Base-by-base conservation (phyloP, 768 basidiomycete species). In the Antrodiella citrinella region DNA sequence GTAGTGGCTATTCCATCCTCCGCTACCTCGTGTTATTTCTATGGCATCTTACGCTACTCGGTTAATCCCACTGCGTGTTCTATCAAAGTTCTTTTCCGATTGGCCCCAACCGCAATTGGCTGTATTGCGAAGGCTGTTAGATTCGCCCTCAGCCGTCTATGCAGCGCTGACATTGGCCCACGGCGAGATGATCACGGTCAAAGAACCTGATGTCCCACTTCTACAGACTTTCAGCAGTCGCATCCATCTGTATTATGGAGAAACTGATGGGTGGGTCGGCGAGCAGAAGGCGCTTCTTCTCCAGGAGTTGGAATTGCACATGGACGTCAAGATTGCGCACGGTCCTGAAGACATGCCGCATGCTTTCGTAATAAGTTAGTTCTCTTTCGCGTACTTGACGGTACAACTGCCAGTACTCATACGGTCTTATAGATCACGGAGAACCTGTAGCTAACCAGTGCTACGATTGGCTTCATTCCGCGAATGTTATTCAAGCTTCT, bases 321-420 rank as follows among this genome's bases (percentile, higher is more conserved):
- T 49, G 41, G 62, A 52, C 20, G 59, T 54, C 25, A 71, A 61
- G 52, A 65, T 80, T 24, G 71, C 73, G 21, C 71, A 75, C 55
- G 78, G 70, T 3, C 64, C 63, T 4, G 59, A 67, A 4, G 72
- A 70, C 25, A 71, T 86, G 30, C 83, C 82, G 2, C 87, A 89
- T 61, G 79, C 81, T 13, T 89, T 88, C 61, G 86, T 81, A 60
- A 78, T 90, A 45, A 77, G 83, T 86, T 55, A 59, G 82, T 70
- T 21, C 30, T 15, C 13, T 3, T 38, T 24, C n/a, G 5, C 38
- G 25, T 3, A 44, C 21, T 47, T 3, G 22, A 38, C 22, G 23
- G n/a, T 41, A 47, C 3, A 51, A 42, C 12, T 51, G 49, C 46
- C 44, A 50, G 42, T 19, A 21, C 45, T 26, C 30, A 2, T 11